Evolutionary conservation across 345 rosid genomes (phyloP).

Genomic region (Balakata baccata): DNA sequence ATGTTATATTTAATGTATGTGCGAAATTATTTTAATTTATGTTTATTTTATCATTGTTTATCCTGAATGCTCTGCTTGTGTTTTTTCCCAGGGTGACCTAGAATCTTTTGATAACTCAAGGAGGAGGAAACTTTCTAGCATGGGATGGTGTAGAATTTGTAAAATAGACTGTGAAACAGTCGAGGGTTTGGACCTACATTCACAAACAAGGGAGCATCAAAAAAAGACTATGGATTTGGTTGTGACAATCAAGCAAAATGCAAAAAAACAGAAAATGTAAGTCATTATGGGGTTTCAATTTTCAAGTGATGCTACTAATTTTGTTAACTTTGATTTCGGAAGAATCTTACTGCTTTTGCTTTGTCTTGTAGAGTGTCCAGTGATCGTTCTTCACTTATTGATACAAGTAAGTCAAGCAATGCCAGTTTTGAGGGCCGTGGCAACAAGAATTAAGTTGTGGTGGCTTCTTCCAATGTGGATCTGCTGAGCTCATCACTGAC

Average conservation of each 20-base stretch:
- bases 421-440: conserved; percentile 41
- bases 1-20: not conserved
- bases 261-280: conserved; percentile 67
- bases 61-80: not conserved
- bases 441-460: conserved; percentile 38
- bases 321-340: conserved; percentile 8
- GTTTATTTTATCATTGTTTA: not conserved
- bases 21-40: not conserved
- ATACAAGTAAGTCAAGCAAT: conserved; percentile 43
- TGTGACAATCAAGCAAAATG: conserved; percentile 53
- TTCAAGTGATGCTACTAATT: conserved; percentile 1
- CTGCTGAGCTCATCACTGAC: conserved; percentile 16
- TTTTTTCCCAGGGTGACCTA: conserved; percentile 42
- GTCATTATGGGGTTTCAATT: conserved; percentile 11
- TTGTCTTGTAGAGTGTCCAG: conserved; percentile 37
- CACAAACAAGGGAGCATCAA: conserved; percentile 74
- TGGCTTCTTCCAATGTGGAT: conserved; percentile 21
- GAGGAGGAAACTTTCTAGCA: conserved; percentile 47
- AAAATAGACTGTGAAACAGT: conserved; percentile 72
- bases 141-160: conserved; percentile 84
- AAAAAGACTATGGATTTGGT: conserved; percentile 67
- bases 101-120: conserved; percentile 51
- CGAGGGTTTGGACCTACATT: conserved; percentile 68
- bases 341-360: conserved; percentile 10
- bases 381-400: conserved; percentile 41